A percentile compares a stretch with the other conserved stretches of the same genome.
Evolutionary conservation across 2,329 filamentous ascomycete species (phyloP).

Genomic region (Tolypocladium ovalisporum): DNA sequence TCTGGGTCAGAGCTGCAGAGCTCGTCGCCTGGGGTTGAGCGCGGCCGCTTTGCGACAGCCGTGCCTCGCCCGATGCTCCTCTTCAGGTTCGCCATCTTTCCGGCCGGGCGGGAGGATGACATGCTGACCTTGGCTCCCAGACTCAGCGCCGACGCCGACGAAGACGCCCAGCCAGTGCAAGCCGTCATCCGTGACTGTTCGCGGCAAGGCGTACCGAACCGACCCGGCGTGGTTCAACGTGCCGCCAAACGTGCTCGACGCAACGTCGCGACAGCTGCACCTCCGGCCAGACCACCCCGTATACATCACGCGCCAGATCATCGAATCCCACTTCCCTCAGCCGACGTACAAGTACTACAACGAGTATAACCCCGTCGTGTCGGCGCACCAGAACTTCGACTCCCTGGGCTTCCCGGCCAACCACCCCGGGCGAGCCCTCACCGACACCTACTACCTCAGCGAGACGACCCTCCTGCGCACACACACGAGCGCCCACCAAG

Average conservation of each 20-base stretch:
- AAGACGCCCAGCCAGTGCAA: not conserved
- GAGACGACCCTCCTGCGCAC: constrained; percentile 73
- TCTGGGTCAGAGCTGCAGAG: constrained; percentile 11
- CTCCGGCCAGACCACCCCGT: constrained; percentile 85
- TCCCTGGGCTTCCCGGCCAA: constrained; percentile 84
- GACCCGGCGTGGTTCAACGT: constrained; percentile 79
- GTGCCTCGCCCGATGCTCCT: not conserved
- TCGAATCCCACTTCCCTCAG: constrained; percentile 75
- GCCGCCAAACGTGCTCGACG: constrained; percentile 60
- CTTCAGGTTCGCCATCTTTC: not conserved
- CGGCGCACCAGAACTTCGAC: constrained; percentile 84
- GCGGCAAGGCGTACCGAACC: constrained; percentile 51
- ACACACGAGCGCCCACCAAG: constrained; percentile 90
- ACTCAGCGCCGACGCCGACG: not conserved
- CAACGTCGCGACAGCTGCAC: constrained; percentile 72
- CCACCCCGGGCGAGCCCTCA: constrained; percentile 76
- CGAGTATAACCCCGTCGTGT: constrained; percentile 71
- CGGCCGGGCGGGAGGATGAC: not conserved
- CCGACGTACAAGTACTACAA: constrained; percentile 69
- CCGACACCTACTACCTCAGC: constrained; percentile 96
- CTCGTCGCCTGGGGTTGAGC: constrained; percentile 1
- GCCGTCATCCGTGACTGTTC: constrained; percentile 39
- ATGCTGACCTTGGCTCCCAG: not conserved
- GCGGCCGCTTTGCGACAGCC: not conserved
- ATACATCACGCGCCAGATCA: constrained; percentile 80